phyloP scores from a whole-genome alignment of 139 green algal species.

The Picochlorum costavermella region DNA sequence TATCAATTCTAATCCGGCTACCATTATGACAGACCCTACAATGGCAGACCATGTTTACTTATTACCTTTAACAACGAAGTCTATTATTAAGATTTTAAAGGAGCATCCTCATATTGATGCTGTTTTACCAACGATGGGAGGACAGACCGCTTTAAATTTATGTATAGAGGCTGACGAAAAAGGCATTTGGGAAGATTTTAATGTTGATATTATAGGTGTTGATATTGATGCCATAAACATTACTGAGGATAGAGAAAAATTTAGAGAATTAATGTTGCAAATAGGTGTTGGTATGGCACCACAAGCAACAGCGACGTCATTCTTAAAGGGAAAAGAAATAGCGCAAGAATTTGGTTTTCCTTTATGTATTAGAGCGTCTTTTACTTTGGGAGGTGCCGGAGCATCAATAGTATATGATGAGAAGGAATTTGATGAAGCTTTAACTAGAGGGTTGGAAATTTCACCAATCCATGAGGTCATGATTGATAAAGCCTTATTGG shows the following conservation, averaged over 20 bases:
- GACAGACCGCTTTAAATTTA: slow-evolving; percentile 95
- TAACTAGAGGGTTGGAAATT: slow-evolving; percentile 64
- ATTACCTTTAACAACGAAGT: no score
- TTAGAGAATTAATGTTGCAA: slow-evolving; percentile 83
- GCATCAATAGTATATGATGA: slow-evolving; percentile 98
- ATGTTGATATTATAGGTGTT: slow-evolving; percentile 94
- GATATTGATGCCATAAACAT: slow-evolving; percentile 98
- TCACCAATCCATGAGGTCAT: slow-evolving; percentile 81
- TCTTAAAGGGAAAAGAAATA: slow-evolving; percentile 38
- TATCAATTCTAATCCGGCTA: no score
- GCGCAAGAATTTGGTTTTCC: slow-evolving; percentile 59
- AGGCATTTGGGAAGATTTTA: slow-evolving; percentile 82
- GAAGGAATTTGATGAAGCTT: slow-evolving; percentile 88
- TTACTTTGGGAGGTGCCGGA: slow-evolving; percentile 94
- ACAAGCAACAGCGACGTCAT: slow-evolving; percentile 29
- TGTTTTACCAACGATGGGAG: slow-evolving; percentile 97
- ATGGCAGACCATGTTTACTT: no score
- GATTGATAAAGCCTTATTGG: slow-evolving; percentile 90
- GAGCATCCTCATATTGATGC: no score
- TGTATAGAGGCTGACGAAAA: slow-evolving; percentile 83
- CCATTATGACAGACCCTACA: no score
- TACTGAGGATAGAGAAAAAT: slow-evolving; percentile 93
- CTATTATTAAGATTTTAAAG: no score
- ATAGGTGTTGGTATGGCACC: slow-evolving; percentile 67
- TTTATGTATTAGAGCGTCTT: slow-evolving; percentile 96